Evolutionary conservation across 192 early-diverging fungal species (phyloP), one percentile per base, ranked within the genome.

Genomic region (Backusella liffmaniae): DNA sequence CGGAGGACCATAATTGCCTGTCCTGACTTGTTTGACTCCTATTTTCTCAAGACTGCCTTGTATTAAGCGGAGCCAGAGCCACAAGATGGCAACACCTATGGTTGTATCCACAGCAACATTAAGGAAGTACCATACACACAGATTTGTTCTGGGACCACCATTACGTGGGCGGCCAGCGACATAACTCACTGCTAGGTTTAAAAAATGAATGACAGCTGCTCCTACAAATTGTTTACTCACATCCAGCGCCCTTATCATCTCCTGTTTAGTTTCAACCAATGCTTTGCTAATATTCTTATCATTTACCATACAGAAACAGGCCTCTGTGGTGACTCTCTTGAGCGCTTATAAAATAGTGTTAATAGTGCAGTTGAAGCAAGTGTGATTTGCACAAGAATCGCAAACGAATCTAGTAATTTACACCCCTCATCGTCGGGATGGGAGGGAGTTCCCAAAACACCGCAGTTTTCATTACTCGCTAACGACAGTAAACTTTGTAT

Each of bases 181-280:
- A 73, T 88, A 85, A 34, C 94, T 91, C 21, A 89, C 89, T 13
- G 91, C 76, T 23, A 93, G 73, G 67, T 93, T 94, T 53, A 92
- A 75, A 53, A 86, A 86, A 75, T 94, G 92, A 78, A 94, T 91
- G 49, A 92, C 82, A 32, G 79, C 75, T 39, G 88, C 91, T 49
- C 91, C 90, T n/a, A 90, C 82, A 62, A 92, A 85, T 67, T 94
- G 92, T 74, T 94, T 94, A 83, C 91, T 89, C 30, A 92, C 91
- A 74, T 94, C 92, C 66, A 91, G 89, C 30, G 84, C 67, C 89
- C 90, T 91, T 85, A 34, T 34, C 12, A 13, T 59, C 56, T 13
- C 56, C 56, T 59, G 23, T 59, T 59, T 59, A 59, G 56, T 59
- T 59, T 59, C 21, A 59, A 59, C 13, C 56, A 59, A 26, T 59